phyloP scores from a whole-genome alignment of 306 rosid genomes.

The Calophaca sinica region DNA sequence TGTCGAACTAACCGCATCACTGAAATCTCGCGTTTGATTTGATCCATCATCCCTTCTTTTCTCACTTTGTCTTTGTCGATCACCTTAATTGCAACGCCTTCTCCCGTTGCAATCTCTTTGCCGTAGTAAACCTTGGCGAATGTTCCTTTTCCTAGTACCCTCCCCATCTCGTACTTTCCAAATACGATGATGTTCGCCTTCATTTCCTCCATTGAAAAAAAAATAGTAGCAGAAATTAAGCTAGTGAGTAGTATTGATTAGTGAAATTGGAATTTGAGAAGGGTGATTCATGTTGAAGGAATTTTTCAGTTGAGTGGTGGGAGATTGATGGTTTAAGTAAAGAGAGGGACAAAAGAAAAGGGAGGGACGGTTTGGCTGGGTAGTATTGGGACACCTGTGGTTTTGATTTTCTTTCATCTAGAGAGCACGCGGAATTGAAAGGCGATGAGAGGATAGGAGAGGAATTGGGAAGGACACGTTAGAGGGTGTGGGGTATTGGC shows the following conservation, averaged over 20 bases:
- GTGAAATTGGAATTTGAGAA: neutral
- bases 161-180: conserved; percentile 74
- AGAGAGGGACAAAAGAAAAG: neutral
- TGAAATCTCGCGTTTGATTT: conserved; percentile 21
- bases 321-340: neutral
- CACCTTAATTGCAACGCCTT: conserved; percentile 54
- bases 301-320: neutral
- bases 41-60: conserved; percentile 39
- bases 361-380: neutral
- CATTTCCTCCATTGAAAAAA: conserved; percentile 49
- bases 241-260: neutral
- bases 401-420: neutral
- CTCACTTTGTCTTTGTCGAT: conserved; percentile 9
- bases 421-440: conserved; percentile 31
- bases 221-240: neutral
- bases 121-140: conserved; percentile 80
- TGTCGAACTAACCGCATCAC: conserved; percentile 28
- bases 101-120: conserved; percentile 56
- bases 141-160: conserved; percentile 80
- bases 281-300: neutral
- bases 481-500: neutral
- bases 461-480: neutral
- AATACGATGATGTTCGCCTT: conserved; percentile 54
- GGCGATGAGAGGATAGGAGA: neutral
- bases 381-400: conserved; percentile 34